Evolutionary conservation across 257 asterid species (phyloP).

Genomic region (Linaria vulgaris): DNA sequence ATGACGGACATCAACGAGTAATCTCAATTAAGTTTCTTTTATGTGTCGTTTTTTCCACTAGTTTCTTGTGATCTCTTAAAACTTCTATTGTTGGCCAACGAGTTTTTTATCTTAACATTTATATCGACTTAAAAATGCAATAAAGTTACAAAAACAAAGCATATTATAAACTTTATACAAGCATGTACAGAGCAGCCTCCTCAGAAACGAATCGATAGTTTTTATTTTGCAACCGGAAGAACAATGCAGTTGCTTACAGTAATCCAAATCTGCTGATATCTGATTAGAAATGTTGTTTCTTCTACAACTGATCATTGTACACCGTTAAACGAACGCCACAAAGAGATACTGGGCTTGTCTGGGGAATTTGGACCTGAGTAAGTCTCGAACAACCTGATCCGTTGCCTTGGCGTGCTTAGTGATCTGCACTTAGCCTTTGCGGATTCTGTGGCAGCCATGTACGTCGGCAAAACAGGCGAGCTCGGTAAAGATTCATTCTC

Average conservation of each 20-base stretch:
- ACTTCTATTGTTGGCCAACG: too few relatives aligned
- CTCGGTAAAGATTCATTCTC: slow-evolving; percentile 56
- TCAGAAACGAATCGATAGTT: too few relatives aligned
- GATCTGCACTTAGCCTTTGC: slow-evolving; percentile 83
- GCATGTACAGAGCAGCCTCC: too few relatives aligned
- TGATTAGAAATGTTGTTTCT: slow-evolving; percentile 49
- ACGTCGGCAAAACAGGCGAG: slow-evolving; percentile 67
- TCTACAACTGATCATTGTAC: slow-evolving; percentile 32
- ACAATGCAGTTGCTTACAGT: neutral
- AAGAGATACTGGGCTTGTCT: slow-evolving; percentile 44
- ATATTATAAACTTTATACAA: too few relatives aligned
- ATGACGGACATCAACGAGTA: too few relatives aligned
- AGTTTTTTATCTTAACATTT: too few relatives aligned
- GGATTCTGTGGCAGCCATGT: slow-evolving; percentile 84
- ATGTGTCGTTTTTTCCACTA: too few relatives aligned
- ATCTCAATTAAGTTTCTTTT: too few relatives aligned
- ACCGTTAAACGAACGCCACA: slow-evolving; percentile 51
- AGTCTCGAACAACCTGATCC: slow-evolving; percentile 52
- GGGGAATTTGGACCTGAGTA: slow-evolving; percentile 65
- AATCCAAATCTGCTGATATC: slow-evolving; percentile 20
- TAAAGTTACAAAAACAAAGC: too few relatives aligned
- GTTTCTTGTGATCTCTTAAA: too few relatives aligned
- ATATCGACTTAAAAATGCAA: too few relatives aligned
- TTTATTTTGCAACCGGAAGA: neutral
- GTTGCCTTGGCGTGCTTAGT: slow-evolving; percentile 75